Conservation (phyloP, 495 filamentous ascomycete genomes). For the Rusavskia elegans region DNA sequence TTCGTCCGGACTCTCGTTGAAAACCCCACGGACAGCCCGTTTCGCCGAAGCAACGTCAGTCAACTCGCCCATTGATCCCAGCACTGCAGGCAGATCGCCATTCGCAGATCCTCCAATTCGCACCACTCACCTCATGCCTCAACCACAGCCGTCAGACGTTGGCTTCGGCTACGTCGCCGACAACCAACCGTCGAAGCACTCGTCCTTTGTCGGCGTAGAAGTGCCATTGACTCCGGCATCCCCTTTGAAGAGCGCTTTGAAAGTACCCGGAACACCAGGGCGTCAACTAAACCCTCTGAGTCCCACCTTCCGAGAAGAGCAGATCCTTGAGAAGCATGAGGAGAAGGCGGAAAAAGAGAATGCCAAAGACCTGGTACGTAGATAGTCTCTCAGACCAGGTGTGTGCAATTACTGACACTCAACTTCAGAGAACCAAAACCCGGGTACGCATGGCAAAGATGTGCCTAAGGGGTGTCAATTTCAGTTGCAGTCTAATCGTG, state of each 20-base stretch:
- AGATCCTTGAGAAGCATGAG: constrained; percentile 67
- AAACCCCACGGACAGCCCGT: constrained; percentile 64
- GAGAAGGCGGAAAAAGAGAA: constrained; percentile 64
- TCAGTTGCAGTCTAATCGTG: constrained; percentile 90
- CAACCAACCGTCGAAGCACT: constrained; percentile 34
- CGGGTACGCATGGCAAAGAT: constrained; percentile 90
- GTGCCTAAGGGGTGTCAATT: constrained; percentile 82
- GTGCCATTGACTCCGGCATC: constrained; percentile 50
- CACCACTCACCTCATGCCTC: constrained; percentile 39
- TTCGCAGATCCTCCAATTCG: constrained; percentile 47
- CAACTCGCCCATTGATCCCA: constrained; percentile 61
- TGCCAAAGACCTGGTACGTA: constrained; percentile 66
- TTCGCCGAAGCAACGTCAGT: constrained; percentile 86
- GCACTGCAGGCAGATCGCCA: constrained; percentile 33
- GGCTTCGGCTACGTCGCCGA: constrained; percentile 79
- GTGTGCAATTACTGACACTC: constrained; percentile 18
- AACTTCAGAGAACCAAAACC: constrained; percentile 67
- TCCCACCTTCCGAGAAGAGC: constrained; percentile 78
- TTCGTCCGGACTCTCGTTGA: constrained; percentile 45
- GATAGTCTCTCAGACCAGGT: background rate
- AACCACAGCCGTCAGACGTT: constrained; percentile 63
- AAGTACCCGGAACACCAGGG: constrained; percentile 61
- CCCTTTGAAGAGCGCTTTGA: constrained; percentile 75
- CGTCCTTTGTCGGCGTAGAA: constrained; percentile 22
- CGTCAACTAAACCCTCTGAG: constrained; percentile 54